phyloP scores from a whole-genome alignment of 192 early-diverging fungal genomes.

The Coemansia erecta region DNA sequence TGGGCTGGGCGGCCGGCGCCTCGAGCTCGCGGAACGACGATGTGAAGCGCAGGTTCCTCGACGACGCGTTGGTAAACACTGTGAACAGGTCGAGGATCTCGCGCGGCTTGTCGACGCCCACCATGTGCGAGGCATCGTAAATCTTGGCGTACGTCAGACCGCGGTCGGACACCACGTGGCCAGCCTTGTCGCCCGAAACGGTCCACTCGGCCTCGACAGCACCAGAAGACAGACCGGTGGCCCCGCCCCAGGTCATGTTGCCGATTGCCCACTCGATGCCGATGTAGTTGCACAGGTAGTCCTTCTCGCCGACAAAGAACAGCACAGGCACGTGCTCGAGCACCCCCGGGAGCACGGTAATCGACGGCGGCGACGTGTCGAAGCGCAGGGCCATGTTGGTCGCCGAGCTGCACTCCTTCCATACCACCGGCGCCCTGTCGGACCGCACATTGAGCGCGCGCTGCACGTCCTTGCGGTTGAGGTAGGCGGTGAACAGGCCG shows the following conservation, averaged over 20 bases:
- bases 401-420: conserved; percentile 61
- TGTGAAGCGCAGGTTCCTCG: conserved; percentile 31
- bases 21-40: conserved; percentile 29
- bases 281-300: conserved; percentile 71
- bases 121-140: conserved; percentile 69
- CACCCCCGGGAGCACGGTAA: conserved; percentile 51
- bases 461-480: conserved; percentile 55
- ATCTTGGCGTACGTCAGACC: conserved; percentile 64
- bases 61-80: conserved; percentile 47
- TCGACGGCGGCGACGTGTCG: conserved; percentile 49
- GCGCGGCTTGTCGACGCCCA: conserved; percentile 61
- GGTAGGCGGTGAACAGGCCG: conserved; percentile 37
- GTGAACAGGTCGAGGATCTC: conserved; percentile 64
- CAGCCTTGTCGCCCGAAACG: conserved; percentile 46
- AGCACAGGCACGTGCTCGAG: conserved; percentile 54
- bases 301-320: conserved; percentile 65
- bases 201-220: conserved; percentile 46
- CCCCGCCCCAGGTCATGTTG: conserved; percentile 61
- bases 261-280: conserved; percentile 63
- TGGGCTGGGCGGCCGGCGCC: not conserved
- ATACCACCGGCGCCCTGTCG: conserved; percentile 19
- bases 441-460: conserved; percentile 52
- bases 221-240: conserved; percentile 44
- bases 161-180: conserved; percentile 51
- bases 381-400: conserved; percentile 32